Base-by-base conservation (phyloP, 1,284 basidiomycete species). In the Puccinia horiana region DNA sequence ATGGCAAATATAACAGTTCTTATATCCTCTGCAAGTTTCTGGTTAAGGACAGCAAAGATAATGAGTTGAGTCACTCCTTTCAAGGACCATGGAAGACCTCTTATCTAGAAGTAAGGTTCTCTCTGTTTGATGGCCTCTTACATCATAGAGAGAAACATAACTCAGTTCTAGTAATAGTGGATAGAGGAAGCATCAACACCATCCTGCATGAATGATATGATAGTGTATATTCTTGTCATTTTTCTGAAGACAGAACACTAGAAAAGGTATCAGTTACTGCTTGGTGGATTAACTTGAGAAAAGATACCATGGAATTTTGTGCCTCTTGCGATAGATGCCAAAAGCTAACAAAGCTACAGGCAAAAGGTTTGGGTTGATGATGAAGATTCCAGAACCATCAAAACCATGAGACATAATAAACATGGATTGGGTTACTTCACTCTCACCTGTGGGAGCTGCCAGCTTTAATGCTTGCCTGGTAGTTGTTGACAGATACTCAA, bases 221-320 rank as follows among this genome's bases (percentile, higher is more conserved):
- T 54, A 56, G 20, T 37, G 47, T 74, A 8, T 26, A 20, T 23
- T 54, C 72, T 23, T 47, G 72, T 2, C n/a, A 74, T 40, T 52
- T 74, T 18, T 56, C 49, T 35, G 29, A 52, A 23, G 72, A 74
- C 1, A 49, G 49, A n/a, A 74, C 72, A 12, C 0, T 54, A 32
- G 72, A 74, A 5, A 74, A 40, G 54, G 44, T 74, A 3, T 8
- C 20, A 20, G 23, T 32, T 26, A 74, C 44, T 32, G 49, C 72
- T 16, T 74, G 72, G 72, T 74, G 72, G 72, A n/a, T 32, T 20
- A 52, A 5, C 35, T 74, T 47, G 72, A 74, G 49, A 74, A 32
- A 52, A 32, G 32, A 37, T 20, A 37, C 32, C 12, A 4, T 11
- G 6, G 49, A 74, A 9, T 74, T 54, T 40, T n/a, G 23, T 9